Evolutionary conservation across 2,329 filamentous ascomycete genomes (phyloP).

Genomic region (Coleophoma crateriformis): DNA sequence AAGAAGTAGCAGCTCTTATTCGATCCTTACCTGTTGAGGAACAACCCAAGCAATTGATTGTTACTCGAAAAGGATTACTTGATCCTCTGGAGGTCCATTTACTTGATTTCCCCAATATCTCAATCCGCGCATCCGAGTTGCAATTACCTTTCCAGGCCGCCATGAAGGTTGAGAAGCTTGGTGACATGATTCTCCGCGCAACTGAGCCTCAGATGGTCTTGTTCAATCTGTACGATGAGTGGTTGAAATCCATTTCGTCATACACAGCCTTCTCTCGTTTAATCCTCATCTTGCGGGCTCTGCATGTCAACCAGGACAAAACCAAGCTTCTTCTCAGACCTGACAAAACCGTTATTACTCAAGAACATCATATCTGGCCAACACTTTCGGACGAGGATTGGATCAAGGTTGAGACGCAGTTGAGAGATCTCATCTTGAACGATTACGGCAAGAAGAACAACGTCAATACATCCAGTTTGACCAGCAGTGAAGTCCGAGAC

Average conservation of each 20-base stretch:
- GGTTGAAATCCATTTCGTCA: slow-evolving; percentile 96
- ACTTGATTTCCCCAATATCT: slow-evolving; percentile 98
- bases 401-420: slow-evolving; percentile 98
- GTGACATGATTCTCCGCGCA: slow-evolving; percentile 96
- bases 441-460: slow-evolving; percentile 99
- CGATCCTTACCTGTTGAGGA: slow-evolving; percentile 94
- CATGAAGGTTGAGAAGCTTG: slow-evolving; percentile 99
- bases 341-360: slow-evolving; percentile 96
- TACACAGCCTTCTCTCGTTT: slow-evolving; percentile 98
- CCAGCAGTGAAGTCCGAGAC: slow-evolving; percentile 93
- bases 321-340: slow-evolving; percentile 92
- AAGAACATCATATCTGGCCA: slow-evolving; percentile 99
- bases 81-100: slow-evolving; percentile 96
- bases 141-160: slow-evolving; percentile 98
- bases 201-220: slow-evolving; percentile 99
- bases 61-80: slow-evolving; percentile 92
- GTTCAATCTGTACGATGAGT: slow-evolving; percentile 98
- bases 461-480: slow-evolving; percentile 95
- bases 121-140: slow-evolving; percentile 92
- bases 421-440: slow-evolving; percentile 92
- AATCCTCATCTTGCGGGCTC: slow-evolving; percentile 84
- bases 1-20: slow-evolving; percentile 98
- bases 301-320: slow-evolving; percentile 98
- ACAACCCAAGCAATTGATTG: slow-evolving; percentile 97
- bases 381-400: slow-evolving; percentile 91